Conservation (phyloP, 2,329 filamentous ascomycete species). For the Cercospora sp. region DNA sequence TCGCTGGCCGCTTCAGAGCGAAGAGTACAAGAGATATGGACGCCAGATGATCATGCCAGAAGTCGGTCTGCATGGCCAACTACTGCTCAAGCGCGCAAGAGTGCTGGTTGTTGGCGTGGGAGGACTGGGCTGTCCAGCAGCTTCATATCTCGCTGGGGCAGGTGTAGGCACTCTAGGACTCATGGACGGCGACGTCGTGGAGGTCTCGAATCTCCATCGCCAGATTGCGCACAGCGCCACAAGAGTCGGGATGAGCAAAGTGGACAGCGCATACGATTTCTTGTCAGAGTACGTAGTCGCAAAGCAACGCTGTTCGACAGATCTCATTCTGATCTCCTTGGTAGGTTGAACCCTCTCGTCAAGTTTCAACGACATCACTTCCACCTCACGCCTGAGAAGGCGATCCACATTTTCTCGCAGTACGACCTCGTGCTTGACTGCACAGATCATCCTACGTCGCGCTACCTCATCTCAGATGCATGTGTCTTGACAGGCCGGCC, state of each 20-base stretch:
- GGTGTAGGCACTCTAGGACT: slow-evolving; percentile 82
- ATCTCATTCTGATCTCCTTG: slow-evolving; percentile 17
- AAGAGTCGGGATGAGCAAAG: slow-evolving; percentile 74
- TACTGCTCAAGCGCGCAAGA: slow-evolving; percentile 66
- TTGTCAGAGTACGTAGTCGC: slow-evolving; percentile 45
- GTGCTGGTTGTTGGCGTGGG: slow-evolving; percentile 85
- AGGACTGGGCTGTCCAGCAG: slow-evolving; percentile 87
- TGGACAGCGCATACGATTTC: slow-evolving; percentile 63
- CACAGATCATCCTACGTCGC: slow-evolving; percentile 87
- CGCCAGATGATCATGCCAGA: slow-evolving; percentile 86
- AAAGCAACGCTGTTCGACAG: not conserved
- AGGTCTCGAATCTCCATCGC: slow-evolving; percentile 86
- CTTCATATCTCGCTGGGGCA: slow-evolving; percentile 87
- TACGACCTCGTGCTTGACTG: slow-evolving; percentile 93
- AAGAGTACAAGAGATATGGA: slow-evolving; percentile 85
- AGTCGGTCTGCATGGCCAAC: slow-evolving; percentile 76
- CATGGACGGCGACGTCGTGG: slow-evolving; percentile 84
- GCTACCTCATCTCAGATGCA: slow-evolving; percentile 89
- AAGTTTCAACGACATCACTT: slow-evolving; percentile 62
- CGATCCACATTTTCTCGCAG: slow-evolving; percentile 61
- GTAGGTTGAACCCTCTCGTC: slow-evolving; percentile 66
- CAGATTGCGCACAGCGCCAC: slow-evolving; percentile 78
- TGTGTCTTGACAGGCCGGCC: slow-evolving; percentile 78
- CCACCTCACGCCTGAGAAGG: slow-evolving; percentile 69
- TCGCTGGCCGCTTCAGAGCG: slow-evolving; percentile 66